These are phyloP conservation scores for Pisolithus orientalis DNA, from an alignment of 768 basidiomycete genomes.

Conservation along the genomic window DNA sequence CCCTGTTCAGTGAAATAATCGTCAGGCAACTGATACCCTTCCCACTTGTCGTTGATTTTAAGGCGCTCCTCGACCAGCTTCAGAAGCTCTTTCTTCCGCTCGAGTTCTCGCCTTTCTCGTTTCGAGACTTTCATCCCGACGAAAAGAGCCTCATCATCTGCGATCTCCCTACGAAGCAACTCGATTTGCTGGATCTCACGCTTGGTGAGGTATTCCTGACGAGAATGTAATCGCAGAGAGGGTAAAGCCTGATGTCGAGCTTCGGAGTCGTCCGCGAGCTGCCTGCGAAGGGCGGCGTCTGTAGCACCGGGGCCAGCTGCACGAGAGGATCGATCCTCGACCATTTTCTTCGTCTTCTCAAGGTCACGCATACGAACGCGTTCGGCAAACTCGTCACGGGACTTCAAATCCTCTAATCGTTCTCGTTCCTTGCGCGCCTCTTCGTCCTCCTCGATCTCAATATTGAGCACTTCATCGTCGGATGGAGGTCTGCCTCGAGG, in stretches of 20 bases:
- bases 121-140: constrained; percentile 86
- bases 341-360: constrained; percentile 82
- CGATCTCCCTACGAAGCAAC: constrained; percentile 84
- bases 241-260: constrained; percentile 53
- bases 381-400: constrained; percentile 91
- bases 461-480: constrained; percentile 36
- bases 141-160: constrained; percentile 90
- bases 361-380: constrained; percentile 78
- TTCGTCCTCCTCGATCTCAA: constrained; percentile 81
- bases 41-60: constrained; percentile 91
- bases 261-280: constrained; percentile 73
- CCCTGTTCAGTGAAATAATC: constrained; percentile 99
- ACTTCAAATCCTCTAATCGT: constrained; percentile 69
- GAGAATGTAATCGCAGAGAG: constrained; percentile 77
- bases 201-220: constrained; percentile 94
- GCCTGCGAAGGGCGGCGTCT: constrained; percentile 75
- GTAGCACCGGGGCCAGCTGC: constrained; percentile 58
- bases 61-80: constrained; percentile 89
- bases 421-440: constrained; percentile 65
- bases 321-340: constrained; percentile 88
- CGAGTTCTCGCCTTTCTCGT: constrained; percentile 73
- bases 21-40: constrained; percentile 94
- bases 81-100: constrained; percentile 88
- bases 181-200: constrained; percentile 96
- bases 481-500: constrained; percentile 18